Conservation (phyloP, 2,329 filamentous ascomycete species). For the Hypoxylon sp. region DNA sequence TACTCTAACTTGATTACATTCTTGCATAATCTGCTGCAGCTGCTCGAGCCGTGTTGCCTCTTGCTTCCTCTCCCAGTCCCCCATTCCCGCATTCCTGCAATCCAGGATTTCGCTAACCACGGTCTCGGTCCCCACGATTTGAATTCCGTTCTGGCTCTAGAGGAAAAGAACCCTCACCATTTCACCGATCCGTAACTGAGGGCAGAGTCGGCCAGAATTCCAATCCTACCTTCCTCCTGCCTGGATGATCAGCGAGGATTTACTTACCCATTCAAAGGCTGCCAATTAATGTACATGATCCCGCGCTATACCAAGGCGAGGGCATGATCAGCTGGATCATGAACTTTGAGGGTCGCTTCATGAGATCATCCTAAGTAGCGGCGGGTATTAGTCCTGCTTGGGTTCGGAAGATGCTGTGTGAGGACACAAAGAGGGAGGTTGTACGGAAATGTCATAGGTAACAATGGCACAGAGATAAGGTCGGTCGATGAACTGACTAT, state of each 20-base stretch:
- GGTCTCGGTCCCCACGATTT: slow-evolving; percentile 37
- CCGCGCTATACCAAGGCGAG: slow-evolving; percentile 9
- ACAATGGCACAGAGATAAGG: slow-evolving; percentile 33
- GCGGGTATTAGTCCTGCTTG: slow-evolving; percentile 10
- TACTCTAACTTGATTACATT: slow-evolving; percentile 21
- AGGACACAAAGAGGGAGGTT: slow-evolving; percentile 13
- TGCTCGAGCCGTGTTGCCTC: slow-evolving; percentile 11
- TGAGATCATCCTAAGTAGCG: slow-evolving; percentile 13
- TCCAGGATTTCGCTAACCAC: slow-evolving; percentile 36
- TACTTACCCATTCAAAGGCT: slow-evolving; percentile 18
- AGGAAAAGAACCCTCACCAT: slow-evolving; percentile 14
- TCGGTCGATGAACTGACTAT: slow-evolving; percentile 16
- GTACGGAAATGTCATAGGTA: slow-evolving; percentile 27
- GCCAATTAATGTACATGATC: slow-evolving; percentile 21
- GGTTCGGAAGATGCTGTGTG: slow-evolving; percentile 15
- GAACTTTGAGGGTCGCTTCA: slow-evolving; percentile 7
- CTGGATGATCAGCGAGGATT: slow-evolving; percentile 18
- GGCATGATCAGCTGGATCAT: slow-evolving; percentile 9
- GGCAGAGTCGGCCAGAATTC: slow-evolving; percentile 18
- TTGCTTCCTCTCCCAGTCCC: slow-evolving; percentile 23
- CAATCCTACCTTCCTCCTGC: slow-evolving; percentile 42
- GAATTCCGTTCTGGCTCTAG: slow-evolving; percentile 37
- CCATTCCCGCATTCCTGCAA: slow-evolving; percentile 46
- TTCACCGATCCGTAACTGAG: slow-evolving; percentile 24
- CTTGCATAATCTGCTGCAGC: slow-evolving; percentile 39